Conservation (phyloP, 176 grass and related monocot genomes). For the Oryza rufipogon region DNA sequence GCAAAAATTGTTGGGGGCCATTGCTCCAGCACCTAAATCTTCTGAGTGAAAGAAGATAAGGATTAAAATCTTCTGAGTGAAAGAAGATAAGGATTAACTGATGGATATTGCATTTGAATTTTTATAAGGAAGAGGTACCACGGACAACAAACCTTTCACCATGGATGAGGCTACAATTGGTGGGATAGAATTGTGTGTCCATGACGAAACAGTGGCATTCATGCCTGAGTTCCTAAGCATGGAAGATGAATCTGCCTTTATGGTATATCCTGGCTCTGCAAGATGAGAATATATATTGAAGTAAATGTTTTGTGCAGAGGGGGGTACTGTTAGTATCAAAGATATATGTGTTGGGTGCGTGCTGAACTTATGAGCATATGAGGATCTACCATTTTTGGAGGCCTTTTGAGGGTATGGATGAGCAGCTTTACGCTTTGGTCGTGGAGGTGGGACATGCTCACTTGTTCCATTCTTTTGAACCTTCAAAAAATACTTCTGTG, state of each 20-base stretch:
- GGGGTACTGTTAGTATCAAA: constrained; percentile 30
- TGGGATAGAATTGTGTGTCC: constrained; percentile 59
- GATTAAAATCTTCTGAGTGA: constrained; percentile 64
- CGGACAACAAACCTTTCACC: constrained; percentile 57
- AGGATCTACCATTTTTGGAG: constrained; percentile 81
- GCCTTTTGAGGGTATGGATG: constrained; percentile 99
- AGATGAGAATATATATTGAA: constrained; percentile 43
- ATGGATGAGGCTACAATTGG: constrained; percentile 55
- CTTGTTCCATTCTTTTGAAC: constrained; percentile 98
- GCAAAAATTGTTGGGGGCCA: constrained; percentile 68
- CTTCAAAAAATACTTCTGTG: constrained; percentile 97
- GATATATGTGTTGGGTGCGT: background rate
- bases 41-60: constrained; percentile 53
- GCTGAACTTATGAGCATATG: background rate
- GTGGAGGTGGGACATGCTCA: constrained; percentile 92
- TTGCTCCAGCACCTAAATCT: constrained; percentile 52
- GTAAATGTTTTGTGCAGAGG: constrained; percentile 40
- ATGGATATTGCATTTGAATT: constrained; percentile 18
- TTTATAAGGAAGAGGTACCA: constrained; percentile 27
- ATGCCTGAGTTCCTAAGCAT: constrained; percentile 55
- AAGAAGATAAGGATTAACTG: constrained; percentile 44
- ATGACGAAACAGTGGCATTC: constrained; percentile 61
- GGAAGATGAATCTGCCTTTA: constrained; percentile 55
- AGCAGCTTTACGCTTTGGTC: constrained; percentile 97
- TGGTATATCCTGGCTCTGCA: constrained; percentile 61